Percentiles rank a stretch among this genome's conserved stretches.
These are phyloP conservation scores for Aureobasidium lini DNA, from an alignment of 2,329 filamentous ascomycete species.

Conservation along the genomic window DNA sequence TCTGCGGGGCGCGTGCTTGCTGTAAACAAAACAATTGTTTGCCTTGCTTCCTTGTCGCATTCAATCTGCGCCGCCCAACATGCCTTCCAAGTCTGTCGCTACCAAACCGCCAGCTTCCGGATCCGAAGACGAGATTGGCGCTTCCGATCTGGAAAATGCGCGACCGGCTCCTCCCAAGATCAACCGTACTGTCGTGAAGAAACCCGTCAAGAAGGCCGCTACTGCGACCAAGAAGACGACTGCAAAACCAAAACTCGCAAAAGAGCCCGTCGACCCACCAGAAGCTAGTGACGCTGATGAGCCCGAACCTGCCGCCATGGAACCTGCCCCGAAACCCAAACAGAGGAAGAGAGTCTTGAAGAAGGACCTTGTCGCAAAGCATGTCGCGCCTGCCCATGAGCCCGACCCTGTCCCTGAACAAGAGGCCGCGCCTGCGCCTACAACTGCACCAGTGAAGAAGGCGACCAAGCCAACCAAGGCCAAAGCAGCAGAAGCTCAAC, in stretches of 20 bases:
- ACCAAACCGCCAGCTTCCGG: conserved; percentile 1
- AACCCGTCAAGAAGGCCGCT: conserved; percentile 21
- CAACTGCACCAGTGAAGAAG: conserved; percentile 13
- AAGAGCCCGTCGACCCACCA: conserved; percentile 31
- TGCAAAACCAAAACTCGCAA: conserved; percentile 28
- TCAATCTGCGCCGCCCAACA: not conserved
- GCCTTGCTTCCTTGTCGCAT: conserved; percentile 4
- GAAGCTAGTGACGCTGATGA: conserved; percentile 34
- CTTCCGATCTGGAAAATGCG: conserved; percentile 5
- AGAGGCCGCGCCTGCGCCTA: not conserved
- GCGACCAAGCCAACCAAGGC: conserved; percentile 21
- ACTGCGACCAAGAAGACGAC: conserved; percentile 28
- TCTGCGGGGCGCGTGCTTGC: conserved; percentile 1
- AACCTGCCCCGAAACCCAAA: conserved; percentile 26
- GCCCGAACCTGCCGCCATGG: conserved; percentile 25
- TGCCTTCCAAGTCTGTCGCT: conserved; percentile 13
- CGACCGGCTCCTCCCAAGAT: conserved; percentile 9
- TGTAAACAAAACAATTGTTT: conserved; percentile 10
- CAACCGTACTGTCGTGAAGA: conserved; percentile 21
- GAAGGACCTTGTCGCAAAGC: conserved; percentile 15
- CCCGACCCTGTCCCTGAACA: not conserved
- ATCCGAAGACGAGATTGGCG: conserved; percentile 12
- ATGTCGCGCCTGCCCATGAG: conserved; percentile 8
- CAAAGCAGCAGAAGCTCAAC: conserved; percentile 16
- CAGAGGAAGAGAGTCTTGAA: conserved; percentile 17